Conservation (phyloP, 495 filamentous ascomycete genomes). For the Penicillium chermesinum region DNA sequence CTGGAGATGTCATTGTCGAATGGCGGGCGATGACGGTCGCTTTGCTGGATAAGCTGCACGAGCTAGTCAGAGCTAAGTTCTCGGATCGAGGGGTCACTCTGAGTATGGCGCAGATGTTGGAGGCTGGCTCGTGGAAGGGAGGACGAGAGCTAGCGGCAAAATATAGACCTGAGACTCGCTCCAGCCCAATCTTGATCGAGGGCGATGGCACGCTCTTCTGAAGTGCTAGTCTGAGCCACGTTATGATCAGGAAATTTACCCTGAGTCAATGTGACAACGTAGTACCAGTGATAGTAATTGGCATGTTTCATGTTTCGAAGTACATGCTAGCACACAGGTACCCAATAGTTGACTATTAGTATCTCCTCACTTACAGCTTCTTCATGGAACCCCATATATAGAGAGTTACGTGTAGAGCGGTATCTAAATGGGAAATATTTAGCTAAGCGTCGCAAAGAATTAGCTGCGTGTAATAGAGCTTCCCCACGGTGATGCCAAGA, state of each 20-base stretch:
- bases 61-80: slow-evolving; percentile 51
- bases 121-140: slow-evolving; percentile 60
- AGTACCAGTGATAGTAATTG: too few species aligned
- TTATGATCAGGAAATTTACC: too few species aligned
- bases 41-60: slow-evolving; percentile 55
- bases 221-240: not conserved
- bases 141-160: slow-evolving; percentile 39
- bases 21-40: slow-evolving; percentile 64
- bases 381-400: too few species aligned
- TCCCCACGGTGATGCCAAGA: slow-evolving; percentile 1
- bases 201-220: slow-evolving; percentile 43
- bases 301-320: too few species aligned
- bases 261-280: too few species aligned
- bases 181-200: slow-evolving; percentile 41
- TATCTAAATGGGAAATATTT: too few species aligned
- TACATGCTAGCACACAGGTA: too few species aligned
- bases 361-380: too few species aligned
- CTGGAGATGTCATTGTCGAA: slow-evolving; percentile 82
- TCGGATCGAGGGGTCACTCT: slow-evolving; percentile 51
- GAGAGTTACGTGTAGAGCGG: too few species aligned
- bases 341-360: too few species aligned
- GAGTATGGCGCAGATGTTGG: slow-evolving; percentile 61
- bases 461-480: too few species aligned
- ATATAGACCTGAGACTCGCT: slow-evolving; percentile 35
- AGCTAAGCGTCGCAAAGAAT: too few species aligned